Evolutionary conservation across 257 asterid genomes (phyloP), one percentile per base, ranked within the genome.

Genomic region (Solanum pimpinellifolium): DNA sequence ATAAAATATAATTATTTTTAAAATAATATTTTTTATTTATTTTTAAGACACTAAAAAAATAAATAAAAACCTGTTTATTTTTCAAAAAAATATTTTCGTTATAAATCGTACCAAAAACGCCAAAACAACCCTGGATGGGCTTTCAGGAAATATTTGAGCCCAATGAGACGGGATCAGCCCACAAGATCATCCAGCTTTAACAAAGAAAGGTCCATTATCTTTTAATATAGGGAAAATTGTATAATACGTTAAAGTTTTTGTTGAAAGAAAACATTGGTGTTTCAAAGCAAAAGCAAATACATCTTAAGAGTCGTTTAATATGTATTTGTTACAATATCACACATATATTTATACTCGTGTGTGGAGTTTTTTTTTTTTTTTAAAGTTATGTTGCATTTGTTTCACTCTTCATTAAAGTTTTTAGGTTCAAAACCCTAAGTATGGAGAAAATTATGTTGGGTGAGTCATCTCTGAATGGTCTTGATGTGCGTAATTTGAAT

Each of bases 401-500:
- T 41, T 41, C 11, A 9, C 11, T 1, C 3, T 41, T 41, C 2
- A 41, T 9, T 1, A 41, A 11, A 41, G 11, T 0, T 41, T 0
- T 41, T 4, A 2, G 11, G 3, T 9, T 9, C 10, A 0, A 7
- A 41, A 1, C 0, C 0, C 11, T 2, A 11, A 9, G 11, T 9
- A 41, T 9, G 1, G 4, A 9, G 3, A 41, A 41, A 41, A 2
- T 9, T 11, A 0, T 41, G 11, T 41, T 8, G 4, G 3, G 11
- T 0, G 11, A 0, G 1, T 9, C 11, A 41, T 41, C 44, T 2
- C 44, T 9, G 11, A 41, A 41, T 41, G 1, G 44, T 0, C 44
- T 3, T 41, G 9, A 9, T 3, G 1, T 41, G 44, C 0, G 1
- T 9, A 0, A 41, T 41, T 9, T 0, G 11, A 41, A 41, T 41